These are phyloP conservation scores for Linderina pennispora DNA, from an alignment of 192 early-diverging fungal genomes.

Conservation along the genomic window DNA sequence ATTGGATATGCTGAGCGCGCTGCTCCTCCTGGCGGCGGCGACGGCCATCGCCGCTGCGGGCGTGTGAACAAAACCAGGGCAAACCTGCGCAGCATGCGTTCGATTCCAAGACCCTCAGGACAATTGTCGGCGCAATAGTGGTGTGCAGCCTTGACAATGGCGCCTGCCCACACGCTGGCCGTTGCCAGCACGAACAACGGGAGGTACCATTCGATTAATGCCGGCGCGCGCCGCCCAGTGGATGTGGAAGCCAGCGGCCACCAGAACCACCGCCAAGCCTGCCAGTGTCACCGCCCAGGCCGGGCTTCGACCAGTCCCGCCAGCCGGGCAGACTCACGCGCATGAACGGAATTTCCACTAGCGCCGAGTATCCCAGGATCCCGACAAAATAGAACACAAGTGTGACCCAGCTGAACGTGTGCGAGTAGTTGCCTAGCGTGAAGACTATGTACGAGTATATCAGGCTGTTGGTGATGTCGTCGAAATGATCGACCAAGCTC, in stretches of 20 bases:
- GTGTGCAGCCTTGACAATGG: conserved; percentile 12
- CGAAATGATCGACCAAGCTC: conserved; percentile 57
- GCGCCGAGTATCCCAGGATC: conserved; percentile 47
- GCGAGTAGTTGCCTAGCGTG: conserved; percentile 69
- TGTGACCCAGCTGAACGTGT: conserved; percentile 53
- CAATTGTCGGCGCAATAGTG: conserved; percentile 23
- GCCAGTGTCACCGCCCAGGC: conserved; percentile 59
- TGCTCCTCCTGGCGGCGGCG: conserved; percentile 11
- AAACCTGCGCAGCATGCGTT: conserved; percentile 13
- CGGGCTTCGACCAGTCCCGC: conserved; percentile 54
- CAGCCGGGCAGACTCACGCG: conserved; percentile 58
- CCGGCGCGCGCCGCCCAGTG: conserved; percentile 28
- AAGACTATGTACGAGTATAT: conserved; percentile 63
- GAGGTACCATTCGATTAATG: conserved; percentile 43
- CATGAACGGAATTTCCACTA: conserved; percentile 64
- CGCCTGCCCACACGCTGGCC: conserved; percentile 20
- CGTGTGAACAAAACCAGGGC: conserved; percentile 20
- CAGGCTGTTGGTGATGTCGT: conserved; percentile 53
- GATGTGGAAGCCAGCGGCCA: conserved; percentile 52
- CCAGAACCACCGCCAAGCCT: conserved; percentile 51
- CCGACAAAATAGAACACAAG: conserved; percentile 43
- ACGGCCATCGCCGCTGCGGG: conserved; percentile 9
- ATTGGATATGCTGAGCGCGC: conserved; percentile 2
- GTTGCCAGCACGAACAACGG: conserved; percentile 36
- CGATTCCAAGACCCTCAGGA: conserved; percentile 38